Conservation (phyloP, 805 yeast genomes). For the Candida qinlingensis region DNA sequence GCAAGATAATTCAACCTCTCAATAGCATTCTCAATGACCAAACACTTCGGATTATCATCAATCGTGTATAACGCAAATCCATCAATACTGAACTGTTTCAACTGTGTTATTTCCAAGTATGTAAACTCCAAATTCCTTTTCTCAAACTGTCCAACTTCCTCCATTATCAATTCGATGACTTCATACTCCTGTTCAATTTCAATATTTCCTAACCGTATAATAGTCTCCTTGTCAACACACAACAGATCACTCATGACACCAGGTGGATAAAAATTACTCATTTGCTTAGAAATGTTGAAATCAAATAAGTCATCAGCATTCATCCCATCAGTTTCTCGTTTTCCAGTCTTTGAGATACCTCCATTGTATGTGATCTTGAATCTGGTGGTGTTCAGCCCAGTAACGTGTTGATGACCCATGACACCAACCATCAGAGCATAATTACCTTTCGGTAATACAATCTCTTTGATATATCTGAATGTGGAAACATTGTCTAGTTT, state of each 20-base stretch:
- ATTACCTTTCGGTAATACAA: conserved; percentile 14
- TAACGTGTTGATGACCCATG: neutral
- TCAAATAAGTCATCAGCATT: neutral
- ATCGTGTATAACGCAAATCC: neutral
- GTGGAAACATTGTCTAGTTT: conserved; percentile 8
- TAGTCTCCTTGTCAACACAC: conserved; percentile 45
- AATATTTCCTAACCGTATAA: conserved; percentile 48
- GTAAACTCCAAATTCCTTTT: conserved; percentile 47
- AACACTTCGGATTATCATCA: neutral
- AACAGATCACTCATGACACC: conserved; percentile 50
- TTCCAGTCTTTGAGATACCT: neutral
- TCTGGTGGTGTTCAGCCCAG: conserved; percentile 53
- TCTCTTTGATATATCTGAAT: conserved; percentile 6
- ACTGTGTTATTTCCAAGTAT: conserved; percentile 25
- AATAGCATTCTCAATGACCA: neutral
- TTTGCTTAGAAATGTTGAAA: conserved; percentile 15
- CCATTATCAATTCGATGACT: conserved; percentile 42
- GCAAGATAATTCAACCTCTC: neutral
- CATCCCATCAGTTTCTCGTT: neutral
- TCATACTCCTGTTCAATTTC: conserved; percentile 23
- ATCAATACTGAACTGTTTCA: neutral
- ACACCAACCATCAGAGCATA: conserved; percentile 20
- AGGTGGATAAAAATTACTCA: conserved; percentile 40
- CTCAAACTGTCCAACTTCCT: conserved; percentile 49
- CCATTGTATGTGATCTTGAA: conserved; percentile 33